Percentiles rank a stretch among this genome's conserved stretches.
These are phyloP conservation scores for Salix exigua DNA, from an alignment of 345 rosid genomes.

Conservation along the genomic window DNA sequence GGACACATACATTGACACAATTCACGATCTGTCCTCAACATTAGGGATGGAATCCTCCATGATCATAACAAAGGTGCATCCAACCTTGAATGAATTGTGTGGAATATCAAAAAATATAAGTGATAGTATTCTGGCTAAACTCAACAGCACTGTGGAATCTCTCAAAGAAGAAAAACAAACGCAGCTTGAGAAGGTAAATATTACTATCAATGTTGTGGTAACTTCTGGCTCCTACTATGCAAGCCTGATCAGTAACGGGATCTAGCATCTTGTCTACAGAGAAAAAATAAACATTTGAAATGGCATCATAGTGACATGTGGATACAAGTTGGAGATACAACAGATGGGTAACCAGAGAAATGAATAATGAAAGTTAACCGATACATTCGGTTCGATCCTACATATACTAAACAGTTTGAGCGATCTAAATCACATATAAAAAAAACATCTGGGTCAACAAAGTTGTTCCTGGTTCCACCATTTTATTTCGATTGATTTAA, in stretches of 20 bases:
- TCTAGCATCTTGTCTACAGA: not conserved
- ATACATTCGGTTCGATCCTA: slow-evolving; percentile 1
- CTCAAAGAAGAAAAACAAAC: slow-evolving; percentile 74
- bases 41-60: slow-evolving; percentile 92
- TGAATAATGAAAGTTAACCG: not conserved
- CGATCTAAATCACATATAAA: not conserved
- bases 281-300: not conserved
- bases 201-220: slow-evolving; percentile 3
- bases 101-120: slow-evolving; percentile 94
- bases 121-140: slow-evolving; percentile 70
- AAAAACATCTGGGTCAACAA: not conserved
- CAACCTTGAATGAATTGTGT: slow-evolving; percentile 80
- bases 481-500: not conserved
- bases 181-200: slow-evolving; percentile 80
- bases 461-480: slow-evolving; percentile 8
- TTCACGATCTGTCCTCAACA: slow-evolving; percentile 60
- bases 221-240: slow-evolving; percentile 4
- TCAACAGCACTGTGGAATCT: slow-evolving; percentile 69
- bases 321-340: slow-evolving; percentile 1
- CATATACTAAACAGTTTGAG: not conserved
- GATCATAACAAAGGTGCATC: slow-evolving; percentile 94
- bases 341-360: not conserved
- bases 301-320: not conserved
- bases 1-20: slow-evolving; percentile 60
- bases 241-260: not conserved